Conservation (phyloP, 202 grass and related monocot species). For the Miscanthus sacchariflorus region DNA sequence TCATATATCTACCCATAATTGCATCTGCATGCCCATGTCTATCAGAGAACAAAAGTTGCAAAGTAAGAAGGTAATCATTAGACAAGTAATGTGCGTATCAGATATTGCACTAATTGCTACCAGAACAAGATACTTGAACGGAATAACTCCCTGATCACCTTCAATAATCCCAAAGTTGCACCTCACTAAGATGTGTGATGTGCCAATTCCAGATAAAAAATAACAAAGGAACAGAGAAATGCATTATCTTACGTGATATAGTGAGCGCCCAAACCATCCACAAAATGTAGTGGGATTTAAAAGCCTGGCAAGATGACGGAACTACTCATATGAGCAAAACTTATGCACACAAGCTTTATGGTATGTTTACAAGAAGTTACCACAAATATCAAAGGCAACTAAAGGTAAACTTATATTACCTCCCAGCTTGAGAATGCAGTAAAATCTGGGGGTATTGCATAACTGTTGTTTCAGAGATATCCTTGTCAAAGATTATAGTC, state of each 20-base stretch:
- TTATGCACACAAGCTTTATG: conserved; percentile 28
- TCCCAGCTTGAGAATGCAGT: conserved; percentile 86
- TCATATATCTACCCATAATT: no score
- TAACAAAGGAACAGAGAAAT: conserved; percentile 23
- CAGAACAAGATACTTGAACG: conserved; percentile 8
- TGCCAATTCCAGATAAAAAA: not conserved
- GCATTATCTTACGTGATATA: conserved; percentile 84
- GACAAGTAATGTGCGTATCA: not conserved
- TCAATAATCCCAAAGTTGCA: conserved; percentile 1
- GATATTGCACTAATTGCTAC: conserved; percentile 12
- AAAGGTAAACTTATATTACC: conserved; percentile 51
- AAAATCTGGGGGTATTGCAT: conserved; percentile 83
- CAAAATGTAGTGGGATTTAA: conserved; percentile 83
- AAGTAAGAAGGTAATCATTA: not conserved
- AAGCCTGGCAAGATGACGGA: conserved; percentile 59
- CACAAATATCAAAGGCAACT: conserved; percentile 25
- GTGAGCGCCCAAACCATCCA: conserved; percentile 86
- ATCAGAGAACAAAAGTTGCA: not conserved
- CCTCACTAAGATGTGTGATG: not conserved
- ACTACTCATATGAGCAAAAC: conserved; percentile 26
- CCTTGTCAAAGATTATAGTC: conserved; percentile 90
- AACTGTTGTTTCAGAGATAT: conserved; percentile 75
- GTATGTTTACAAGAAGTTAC: conserved; percentile 1
- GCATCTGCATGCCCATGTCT: not conserved
- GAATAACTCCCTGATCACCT: not conserved